A percentile compares a stretch with the other conserved stretches of the same genome.
phyloP scores from a whole-genome alignment of 2,329 filamentous ascomycete species.

The Hypoxylon sp. region DNA sequence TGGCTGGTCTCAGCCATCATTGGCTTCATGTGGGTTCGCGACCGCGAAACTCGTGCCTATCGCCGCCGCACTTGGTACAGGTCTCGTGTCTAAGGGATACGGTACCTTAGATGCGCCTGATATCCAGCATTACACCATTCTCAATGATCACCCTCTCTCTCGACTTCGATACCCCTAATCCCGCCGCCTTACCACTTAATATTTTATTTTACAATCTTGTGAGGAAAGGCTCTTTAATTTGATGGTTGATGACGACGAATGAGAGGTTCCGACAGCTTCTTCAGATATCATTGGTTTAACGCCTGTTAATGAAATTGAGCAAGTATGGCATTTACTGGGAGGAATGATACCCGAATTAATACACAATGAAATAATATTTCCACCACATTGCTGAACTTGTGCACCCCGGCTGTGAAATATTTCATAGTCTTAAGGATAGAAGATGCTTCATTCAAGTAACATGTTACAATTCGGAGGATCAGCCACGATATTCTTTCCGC shows the following conservation, averaged over 20 bases:
- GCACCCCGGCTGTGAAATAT: background rate
- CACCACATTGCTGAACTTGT: too few species aligned
- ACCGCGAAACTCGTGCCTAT: constrained; percentile 53
- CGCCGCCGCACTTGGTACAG: constrained; percentile 49
- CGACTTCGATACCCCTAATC: background rate
- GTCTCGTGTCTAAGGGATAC: constrained; percentile 48
- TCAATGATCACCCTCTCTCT: background rate
- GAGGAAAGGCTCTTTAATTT: background rate
- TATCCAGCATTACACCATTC: background rate
- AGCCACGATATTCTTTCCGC: background rate
- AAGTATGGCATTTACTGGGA: constrained; percentile 5
- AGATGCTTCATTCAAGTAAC: background rate
- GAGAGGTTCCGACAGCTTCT: background rate
- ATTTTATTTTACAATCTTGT: background rate
- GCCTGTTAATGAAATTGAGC: constrained; percentile 2
- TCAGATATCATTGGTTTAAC: background rate
- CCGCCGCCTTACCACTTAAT: background rate
- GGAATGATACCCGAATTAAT: constrained; percentile 10
- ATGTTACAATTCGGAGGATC: background rate
- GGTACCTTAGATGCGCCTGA: background rate
- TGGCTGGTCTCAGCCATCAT: constrained; percentile 76
- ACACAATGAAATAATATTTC: too few species aligned
- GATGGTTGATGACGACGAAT: background rate
- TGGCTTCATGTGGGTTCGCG: constrained; percentile 66
- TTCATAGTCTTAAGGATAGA: too few species aligned